These are phyloP conservation scores for Pseudisothecium myosuroides DNA, from an alignment of 225 moss, liverwort and hornwort genomes.

Conservation along the genomic window DNA sequence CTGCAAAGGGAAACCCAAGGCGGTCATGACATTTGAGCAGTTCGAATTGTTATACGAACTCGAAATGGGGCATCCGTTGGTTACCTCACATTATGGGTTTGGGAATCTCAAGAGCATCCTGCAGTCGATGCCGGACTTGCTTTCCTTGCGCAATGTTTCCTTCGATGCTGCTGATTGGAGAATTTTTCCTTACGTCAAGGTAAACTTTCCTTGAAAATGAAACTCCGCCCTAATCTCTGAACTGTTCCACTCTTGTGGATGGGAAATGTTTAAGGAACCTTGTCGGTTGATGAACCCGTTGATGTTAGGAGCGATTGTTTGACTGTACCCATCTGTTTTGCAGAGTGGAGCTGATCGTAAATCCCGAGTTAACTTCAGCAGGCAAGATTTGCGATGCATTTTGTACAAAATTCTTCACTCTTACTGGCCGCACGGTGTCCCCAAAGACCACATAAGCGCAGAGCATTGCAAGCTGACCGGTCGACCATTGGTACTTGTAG, in stretches of 20 bases:
- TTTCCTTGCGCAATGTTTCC: conserved; percentile 40
- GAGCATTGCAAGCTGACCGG: conserved; percentile 68
- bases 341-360: conserved; percentile 41
- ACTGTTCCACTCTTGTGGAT: not conserved
- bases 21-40: conserved; percentile 40
- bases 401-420: conserved; percentile 57
- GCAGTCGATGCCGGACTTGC: conserved; percentile 65
- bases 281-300: not conserved
- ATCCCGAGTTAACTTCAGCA: conserved; percentile 37
- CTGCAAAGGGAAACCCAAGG: conserved; percentile 42
- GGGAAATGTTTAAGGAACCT: not conserved
- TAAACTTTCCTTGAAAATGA: not conserved
- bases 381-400: conserved; percentile 64
- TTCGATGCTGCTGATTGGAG: conserved; percentile 28
- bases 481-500: conserved; percentile 58
- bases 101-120: conserved; percentile 57
- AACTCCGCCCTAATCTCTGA: not conserved
- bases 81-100: conserved; percentile 61
- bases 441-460: conserved; percentile 39
- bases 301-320: not conserved
- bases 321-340: not conserved
- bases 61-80: conserved; percentile 70
- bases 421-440: conserved; percentile 54
- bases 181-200: conserved; percentile 40
- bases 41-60: conserved; percentile 61